Evolutionary conservation across 2,329 filamentous ascomycete genomes (phyloP), one percentile per base, ranked within the genome.

Genomic region (Fusarium sp.): DNA sequence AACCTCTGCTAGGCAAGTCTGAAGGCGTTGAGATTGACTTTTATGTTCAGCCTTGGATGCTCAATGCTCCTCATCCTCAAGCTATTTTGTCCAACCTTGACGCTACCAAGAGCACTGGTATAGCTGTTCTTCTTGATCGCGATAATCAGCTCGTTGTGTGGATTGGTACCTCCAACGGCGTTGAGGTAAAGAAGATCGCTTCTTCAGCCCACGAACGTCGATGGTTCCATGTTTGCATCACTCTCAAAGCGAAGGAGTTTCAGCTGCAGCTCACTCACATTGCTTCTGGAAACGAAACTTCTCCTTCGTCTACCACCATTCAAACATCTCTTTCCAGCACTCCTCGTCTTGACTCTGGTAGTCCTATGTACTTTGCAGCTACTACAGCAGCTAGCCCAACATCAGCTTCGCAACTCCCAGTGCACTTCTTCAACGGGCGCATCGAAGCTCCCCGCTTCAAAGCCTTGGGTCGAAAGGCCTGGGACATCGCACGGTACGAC

Each of bases 201-300:
- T 45, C 42, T 9, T 26, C 42, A 9, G 42, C 42, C 5, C 42
- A 24, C 1, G 44, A 45, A 26, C 44, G 44, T 26, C 44, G 44
- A 20, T 45, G 44, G 44, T 45, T 45, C 44, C 44, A 45, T 26
- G 24, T 45, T 9, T 6, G 17, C 8, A 45, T 45, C 3, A 26
- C 24, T 20, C 17, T 26, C 3, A 20, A 4, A 2, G 24, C 1
- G 17, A 26, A 5, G 4, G 17, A 14, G 1, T 20, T 45, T 4
- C 44, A 45, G 4, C 14, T 45, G 8, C 17, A 26, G 17, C 5
- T 45, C 44, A 45, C 44, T 26, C 44, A 26, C 12, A 45, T 45
- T 45, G 11, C 24, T 45, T 45, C 44, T 45, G 44, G 44, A 26
- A 45, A 45, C 17, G 44, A 45, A 45, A 20, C 18, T 18, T 17